Conservation (phyloP, 1,139 yeast genomes). For the Diutina catenulata region DNA sequence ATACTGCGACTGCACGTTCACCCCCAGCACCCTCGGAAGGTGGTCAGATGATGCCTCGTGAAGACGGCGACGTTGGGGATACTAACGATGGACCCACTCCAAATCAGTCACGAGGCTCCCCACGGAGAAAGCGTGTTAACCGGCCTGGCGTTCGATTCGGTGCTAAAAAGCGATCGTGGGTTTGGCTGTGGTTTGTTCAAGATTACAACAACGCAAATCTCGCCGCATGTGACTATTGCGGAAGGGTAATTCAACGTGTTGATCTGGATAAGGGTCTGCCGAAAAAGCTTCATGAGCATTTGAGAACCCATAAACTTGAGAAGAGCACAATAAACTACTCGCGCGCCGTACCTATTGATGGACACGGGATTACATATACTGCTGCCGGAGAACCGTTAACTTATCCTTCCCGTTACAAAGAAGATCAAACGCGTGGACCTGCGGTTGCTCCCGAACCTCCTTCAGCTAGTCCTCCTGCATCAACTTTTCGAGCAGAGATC, state of each 20-base stretch:
- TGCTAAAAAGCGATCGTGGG: slow-evolving; percentile 51
- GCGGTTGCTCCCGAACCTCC: too few species aligned
- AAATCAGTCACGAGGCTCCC: too few species aligned
- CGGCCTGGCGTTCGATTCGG: slow-evolving; percentile 42
- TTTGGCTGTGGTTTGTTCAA: slow-evolving; percentile 50
- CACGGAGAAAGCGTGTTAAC: background rate
- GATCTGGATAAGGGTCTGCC: slow-evolving; percentile 49
- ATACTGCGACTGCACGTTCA: too few species aligned
- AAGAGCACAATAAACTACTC: slow-evolving; percentile 24
- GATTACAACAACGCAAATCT: slow-evolving; percentile 35
- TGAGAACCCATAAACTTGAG: slow-evolving; percentile 41
- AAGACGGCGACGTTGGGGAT: background rate
- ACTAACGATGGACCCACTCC: background rate
- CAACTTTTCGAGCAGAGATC: too few species aligned
- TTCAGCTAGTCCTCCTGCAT: too few species aligned
- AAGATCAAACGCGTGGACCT: too few species aligned
- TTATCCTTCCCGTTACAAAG: background rate
- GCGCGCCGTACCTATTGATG: slow-evolving; percentile 26
- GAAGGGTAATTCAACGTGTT: slow-evolving; percentile 34
- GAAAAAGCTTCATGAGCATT: slow-evolving; percentile 44
- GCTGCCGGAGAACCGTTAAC: slow-evolving; percentile 12
- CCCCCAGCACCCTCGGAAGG: too few species aligned
- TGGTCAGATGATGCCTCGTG: too few species aligned
- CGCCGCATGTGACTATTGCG: slow-evolving; percentile 45
- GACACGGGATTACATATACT: slow-evolving; percentile 24